phyloP scores from a whole-genome alignment of 78 protist species.

The Dictyostelium intermedium region DNA sequence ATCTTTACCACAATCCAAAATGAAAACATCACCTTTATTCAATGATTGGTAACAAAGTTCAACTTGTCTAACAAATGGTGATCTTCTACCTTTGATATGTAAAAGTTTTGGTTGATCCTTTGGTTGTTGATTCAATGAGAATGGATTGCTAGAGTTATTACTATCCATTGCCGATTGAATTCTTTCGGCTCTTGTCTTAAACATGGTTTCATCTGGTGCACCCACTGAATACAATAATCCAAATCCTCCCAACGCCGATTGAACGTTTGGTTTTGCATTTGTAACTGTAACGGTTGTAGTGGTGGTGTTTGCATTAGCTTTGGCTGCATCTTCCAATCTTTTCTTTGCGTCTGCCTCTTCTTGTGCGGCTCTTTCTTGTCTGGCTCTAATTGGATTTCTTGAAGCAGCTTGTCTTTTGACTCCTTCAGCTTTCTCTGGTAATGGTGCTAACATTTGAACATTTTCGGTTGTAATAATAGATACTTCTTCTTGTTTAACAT shows the following conservation, averaged over 20 bases:
- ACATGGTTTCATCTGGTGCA: conserved; percentile 24
- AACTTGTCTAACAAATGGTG: conserved; percentile 82
- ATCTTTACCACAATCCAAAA: conserved; percentile 83
- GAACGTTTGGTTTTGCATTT: background rate
- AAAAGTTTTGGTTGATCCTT: conserved; percentile 78
- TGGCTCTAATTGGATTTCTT: conserved; percentile 81
- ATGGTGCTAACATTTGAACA: conserved; percentile 18
- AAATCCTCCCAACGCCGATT: conserved; percentile 39
- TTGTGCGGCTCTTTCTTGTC: conserved; percentile 73
- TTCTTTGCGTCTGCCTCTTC: conserved; percentile 69
- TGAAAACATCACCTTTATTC: conserved; percentile 80
- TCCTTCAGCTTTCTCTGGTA: conserved; percentile 64
- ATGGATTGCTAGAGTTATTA: background rate
- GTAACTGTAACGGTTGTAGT: background rate
- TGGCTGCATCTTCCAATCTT: conserved; percentile 1
- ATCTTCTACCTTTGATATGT: conserved; percentile 83
- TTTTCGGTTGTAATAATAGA: background rate
- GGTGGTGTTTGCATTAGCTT: background rate
- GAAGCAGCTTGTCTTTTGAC: conserved; percentile 73
- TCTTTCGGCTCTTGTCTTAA: conserved; percentile 16
- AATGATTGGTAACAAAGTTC: conserved; percentile 50
- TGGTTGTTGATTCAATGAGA: conserved; percentile 55
- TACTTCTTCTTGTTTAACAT: background rate
- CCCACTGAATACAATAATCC: conserved; percentile 66
- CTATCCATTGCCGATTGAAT: background rate